A percentile compares a stretch with the other conserved stretches of the same genome.
Evolutionary conservation across 768 basidiomycete species (phyloP).

Genomic region (Pulveroboletus sp.): DNA sequence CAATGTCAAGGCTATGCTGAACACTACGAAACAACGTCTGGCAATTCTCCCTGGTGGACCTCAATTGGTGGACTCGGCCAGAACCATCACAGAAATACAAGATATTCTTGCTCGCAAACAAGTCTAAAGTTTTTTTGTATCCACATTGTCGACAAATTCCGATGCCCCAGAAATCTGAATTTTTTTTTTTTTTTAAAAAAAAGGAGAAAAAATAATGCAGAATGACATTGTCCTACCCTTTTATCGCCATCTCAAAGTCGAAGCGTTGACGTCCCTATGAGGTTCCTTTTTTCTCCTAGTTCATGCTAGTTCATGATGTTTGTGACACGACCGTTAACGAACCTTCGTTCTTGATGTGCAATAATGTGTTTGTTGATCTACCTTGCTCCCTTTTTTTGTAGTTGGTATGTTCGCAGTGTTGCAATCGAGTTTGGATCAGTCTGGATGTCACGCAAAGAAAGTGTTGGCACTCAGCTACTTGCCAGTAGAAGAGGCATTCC

Average conservation of each 20-base stretch:
- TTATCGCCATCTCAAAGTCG: not conserved
- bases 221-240: slow-evolving; percentile 1
- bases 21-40: slow-evolving; percentile 75
- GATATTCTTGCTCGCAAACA: slow-evolving; percentile 55
- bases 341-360: slow-evolving; percentile 3
- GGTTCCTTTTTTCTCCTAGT: not conserved
- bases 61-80: slow-evolving; percentile 60
- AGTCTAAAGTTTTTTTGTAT: slow-evolving; percentile 10
- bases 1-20: slow-evolving; percentile 69
- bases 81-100: slow-evolving; percentile 70
- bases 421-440: slow-evolving; percentile 24
- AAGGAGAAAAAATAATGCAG: not conserved
- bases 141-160: not conserved
- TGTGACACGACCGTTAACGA: slow-evolving; percentile 13
- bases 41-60: slow-evolving; percentile 71
- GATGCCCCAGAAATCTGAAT: not conserved
- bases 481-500: no score
- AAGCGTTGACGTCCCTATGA: not conserved
- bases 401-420: slow-evolving; percentile 17
- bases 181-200: no score
- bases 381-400: slow-evolving; percentile 5
- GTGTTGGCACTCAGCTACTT: no score
- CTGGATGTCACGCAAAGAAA: no score
- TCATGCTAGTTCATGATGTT: slow-evolving; percentile 27
- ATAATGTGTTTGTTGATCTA: slow-evolving; percentile 6